A percentile compares a stretch with the other conserved stretches of the same genome.
Evolutionary conservation across 1,284 basidiomycete species (phyloP).

Genomic region (Puccinia coronata): DNA sequence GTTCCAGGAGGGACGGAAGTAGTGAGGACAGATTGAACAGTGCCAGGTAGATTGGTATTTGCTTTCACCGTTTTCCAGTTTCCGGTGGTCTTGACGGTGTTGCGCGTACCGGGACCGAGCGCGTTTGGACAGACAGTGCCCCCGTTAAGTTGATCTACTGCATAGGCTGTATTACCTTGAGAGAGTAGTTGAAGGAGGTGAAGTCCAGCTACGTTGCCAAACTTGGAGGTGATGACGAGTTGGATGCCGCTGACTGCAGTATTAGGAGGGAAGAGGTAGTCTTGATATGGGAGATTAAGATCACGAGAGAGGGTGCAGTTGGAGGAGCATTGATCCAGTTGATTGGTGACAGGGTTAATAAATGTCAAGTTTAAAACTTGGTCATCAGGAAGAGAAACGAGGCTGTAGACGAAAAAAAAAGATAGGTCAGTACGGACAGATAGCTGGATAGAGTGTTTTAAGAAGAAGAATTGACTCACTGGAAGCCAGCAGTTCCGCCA

Average conservation of each 20-base stretch:
- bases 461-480: slow-evolving; percentile 62
- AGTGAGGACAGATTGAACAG: slow-evolving; percentile 72
- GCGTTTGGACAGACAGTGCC: slow-evolving; percentile 53
- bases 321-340: slow-evolving; percentile 57
- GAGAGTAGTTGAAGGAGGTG: slow-evolving; percentile 87
- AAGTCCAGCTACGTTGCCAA: slow-evolving; percentile 75
- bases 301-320: slow-evolving; percentile 59
- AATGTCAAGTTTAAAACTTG: slow-evolving; percentile 55
- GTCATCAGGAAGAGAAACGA: slow-evolving; percentile 56
- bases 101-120: slow-evolving; percentile 54
- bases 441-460: slow-evolving; percentile 45
- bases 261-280: slow-evolving; percentile 72
- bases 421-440: background rate
- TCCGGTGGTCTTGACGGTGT: slow-evolving; percentile 65
- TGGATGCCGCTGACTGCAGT: slow-evolving; percentile 75
- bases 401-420: slow-evolving; percentile 46
- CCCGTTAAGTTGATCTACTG: slow-evolving; percentile 56
- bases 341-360: slow-evolving; percentile 52
- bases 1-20: slow-evolving; percentile 71
- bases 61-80: slow-evolving; percentile 69
- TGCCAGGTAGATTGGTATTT: slow-evolving; percentile 74
- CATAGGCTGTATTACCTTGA: slow-evolving; percentile 65
- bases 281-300: slow-evolving; percentile 76
- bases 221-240: slow-evolving; percentile 75
- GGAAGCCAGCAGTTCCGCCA: slow-evolving; percentile 80